Evolutionary conservation across 2,329 filamentous ascomycete genomes (phyloP).

Genomic region (Aspergillus transmontanensis): DNA sequence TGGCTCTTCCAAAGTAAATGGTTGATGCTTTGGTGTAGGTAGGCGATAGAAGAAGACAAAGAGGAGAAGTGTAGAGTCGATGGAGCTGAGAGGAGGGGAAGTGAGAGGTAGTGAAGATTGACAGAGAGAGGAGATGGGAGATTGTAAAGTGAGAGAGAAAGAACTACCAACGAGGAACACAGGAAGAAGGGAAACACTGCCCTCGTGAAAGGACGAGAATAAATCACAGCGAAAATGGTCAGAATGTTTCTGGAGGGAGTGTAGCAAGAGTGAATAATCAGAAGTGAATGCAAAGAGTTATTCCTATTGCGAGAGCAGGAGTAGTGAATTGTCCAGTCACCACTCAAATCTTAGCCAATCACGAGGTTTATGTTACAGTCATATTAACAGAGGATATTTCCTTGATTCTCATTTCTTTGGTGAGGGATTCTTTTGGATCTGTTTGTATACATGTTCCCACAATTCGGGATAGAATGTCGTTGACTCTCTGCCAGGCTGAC

Average conservation of each 20-base stretch:
- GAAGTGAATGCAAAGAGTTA: neutral
- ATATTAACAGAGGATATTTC: neutral
- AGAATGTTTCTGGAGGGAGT: too few species aligned
- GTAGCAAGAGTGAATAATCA: neutral
- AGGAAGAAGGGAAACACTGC: conserved; percentile 1
- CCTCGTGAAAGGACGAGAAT: neutral
- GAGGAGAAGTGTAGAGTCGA: neutral
- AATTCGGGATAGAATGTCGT: conserved; percentile 46
- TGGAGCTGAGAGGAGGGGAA: neutral
- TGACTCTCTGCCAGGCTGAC: conserved; percentile 40
- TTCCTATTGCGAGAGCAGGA: neutral
- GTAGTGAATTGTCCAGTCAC: conserved; percentile 6
- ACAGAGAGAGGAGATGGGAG: neutral
- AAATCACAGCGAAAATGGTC: neutral
- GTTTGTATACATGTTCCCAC: conserved; percentile 46
- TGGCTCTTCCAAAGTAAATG: neutral
- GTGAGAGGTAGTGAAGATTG: neutral
- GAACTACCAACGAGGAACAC: conserved; percentile 1
- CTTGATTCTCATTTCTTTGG: conserved; percentile 13
- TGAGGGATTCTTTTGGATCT: conserved; percentile 34
- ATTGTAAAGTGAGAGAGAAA: conserved; percentile 10
- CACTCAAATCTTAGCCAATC: neutral
- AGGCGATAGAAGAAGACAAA: neutral
- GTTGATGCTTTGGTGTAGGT: neutral
- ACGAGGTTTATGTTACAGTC: conserved; percentile 7